phyloP scores from a whole-genome alignment of 225 moss, liverwort and hornwort genomes.

The Marchantia polymorpha region DNA sequence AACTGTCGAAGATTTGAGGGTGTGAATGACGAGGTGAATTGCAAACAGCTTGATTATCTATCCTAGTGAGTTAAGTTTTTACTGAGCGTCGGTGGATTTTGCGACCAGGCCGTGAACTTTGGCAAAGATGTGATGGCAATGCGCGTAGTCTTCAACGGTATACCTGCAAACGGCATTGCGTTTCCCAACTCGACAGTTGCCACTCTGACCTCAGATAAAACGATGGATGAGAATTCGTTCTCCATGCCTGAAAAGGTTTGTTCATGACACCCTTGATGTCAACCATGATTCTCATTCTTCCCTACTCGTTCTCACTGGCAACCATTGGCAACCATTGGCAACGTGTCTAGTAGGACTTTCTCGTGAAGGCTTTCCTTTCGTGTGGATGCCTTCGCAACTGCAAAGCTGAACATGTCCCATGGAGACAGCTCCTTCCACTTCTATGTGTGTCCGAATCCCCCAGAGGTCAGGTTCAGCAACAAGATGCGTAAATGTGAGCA shows the following conservation, averaged over 20 bases:
- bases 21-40: no score
- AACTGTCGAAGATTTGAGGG: no score
- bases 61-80: neutral
- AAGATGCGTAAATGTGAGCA: neutral
- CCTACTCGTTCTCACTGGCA: neutral
- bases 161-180: constrained; percentile 36
- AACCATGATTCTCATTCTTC: neutral
- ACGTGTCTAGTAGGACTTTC: neutral
- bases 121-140: constrained; percentile 43
- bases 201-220: constrained; percentile 46
- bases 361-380: neutral
- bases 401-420: no score
- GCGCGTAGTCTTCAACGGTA: constrained; percentile 44
- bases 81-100: neutral
- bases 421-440: no score
- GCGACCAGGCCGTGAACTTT: constrained; percentile 78
- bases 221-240: constrained; percentile 88
- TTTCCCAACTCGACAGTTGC: constrained; percentile 55
- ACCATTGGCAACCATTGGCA: neutral
- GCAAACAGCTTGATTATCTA: no score
- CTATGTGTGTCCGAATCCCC: neutral
- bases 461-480: neutral
- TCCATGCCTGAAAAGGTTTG: constrained; percentile 58
- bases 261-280: neutral
- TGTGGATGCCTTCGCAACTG: no score